Conservation (phyloP, 2,329 filamentous ascomycete genomes). For the Ceratocystis diversiconidia region DNA sequence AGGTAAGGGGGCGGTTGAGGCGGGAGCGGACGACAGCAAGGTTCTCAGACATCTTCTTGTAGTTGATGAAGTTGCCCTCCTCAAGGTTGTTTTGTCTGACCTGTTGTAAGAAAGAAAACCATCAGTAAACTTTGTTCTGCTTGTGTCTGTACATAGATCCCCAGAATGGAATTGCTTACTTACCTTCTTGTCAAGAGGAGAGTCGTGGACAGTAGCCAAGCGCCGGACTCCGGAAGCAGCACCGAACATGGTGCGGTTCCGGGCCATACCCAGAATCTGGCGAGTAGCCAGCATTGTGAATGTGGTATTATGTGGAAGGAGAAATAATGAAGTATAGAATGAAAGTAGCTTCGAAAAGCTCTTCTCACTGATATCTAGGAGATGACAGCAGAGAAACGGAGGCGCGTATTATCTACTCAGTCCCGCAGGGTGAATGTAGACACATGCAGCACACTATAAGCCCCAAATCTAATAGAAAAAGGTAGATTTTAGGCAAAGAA, state of each 20-base stretch:
- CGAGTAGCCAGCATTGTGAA: conserved; percentile 51
- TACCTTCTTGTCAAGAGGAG: conserved; percentile 80
- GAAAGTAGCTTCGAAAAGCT: conserved; percentile 1
- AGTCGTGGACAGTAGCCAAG: conserved; percentile 77
- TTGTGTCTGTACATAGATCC: neutral
- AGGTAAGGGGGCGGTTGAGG: conserved; percentile 85
- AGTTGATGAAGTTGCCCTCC: conserved; percentile 95
- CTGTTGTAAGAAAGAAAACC: conserved; percentile 24
- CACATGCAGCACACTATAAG: conserved; percentile 15
- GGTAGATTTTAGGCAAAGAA: conserved; percentile 11
- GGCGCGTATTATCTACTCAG: conserved; percentile 11
- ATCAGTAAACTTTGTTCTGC: neutral
- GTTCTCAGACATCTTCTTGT: conserved; percentile 99
- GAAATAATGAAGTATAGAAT: neutral
- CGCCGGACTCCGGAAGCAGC: conserved; percentile 49
- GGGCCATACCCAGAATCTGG: conserved; percentile 55
- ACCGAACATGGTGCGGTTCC: conserved; percentile 41
- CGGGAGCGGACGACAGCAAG: conserved; percentile 75
- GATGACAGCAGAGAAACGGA: conserved; percentile 9
- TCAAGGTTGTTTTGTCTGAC: conserved; percentile 96
- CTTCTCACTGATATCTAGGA: conserved; percentile 11
- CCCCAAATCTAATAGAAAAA: conserved; percentile 5
- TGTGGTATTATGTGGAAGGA: conserved; percentile 7
- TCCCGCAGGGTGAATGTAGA: conserved; percentile 15
- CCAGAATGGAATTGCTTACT: conserved; percentile 20